Base-by-base conservation (phyloP, 305 asterid species). In the Fraxinus floribunda region DNA sequence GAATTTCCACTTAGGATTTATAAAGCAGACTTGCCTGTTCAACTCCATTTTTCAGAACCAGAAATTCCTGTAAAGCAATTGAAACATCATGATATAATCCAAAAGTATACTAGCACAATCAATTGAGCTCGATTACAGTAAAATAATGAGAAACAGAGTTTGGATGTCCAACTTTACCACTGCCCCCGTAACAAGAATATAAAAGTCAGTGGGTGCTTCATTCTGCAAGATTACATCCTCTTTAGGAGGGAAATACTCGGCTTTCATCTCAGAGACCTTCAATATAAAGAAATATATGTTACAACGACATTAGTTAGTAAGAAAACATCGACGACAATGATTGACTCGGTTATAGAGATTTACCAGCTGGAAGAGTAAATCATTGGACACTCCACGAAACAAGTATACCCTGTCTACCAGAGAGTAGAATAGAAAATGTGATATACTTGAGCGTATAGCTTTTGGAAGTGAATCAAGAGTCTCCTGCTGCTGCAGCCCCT, bases 221-320 rank as follows among this genome's bases (percentile, higher is more conserved):
- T 94, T 94, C 85, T 94, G 97, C 89, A 94, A 83, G 88, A 94
- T 89, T 36, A 94, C 94, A 66, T 94, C 98, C 86, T 94, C 98
- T 57, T 91, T 92, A 52, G 98, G 97, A 83, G 98, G 97, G 80
- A 90, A 94, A 87, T 93, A 94, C 90, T 94, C 98, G 0, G 97
- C 95, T 89, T 90, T 92, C 97, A 94, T 94, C 91, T 94, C 98
- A 29, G 98, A 92, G 81, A 94, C 98, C 98, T 94, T 84, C 46
- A 24, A 36, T 22, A 76, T 39, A 76, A 84, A 26, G 15, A 80
- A 78, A 32, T 49, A 18, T 0, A 38, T 62, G 80, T 38, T 71
- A 57, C 35, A 34, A 49, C 38, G 34, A 30, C 38, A 18, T 35
- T 3, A 44, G 26, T 35, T 70, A 16, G 49, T 66, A 4, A 20